Percentiles rank a stretch among this genome's conserved stretches.
Conservation (phyloP, 169 alveolate species). For the Eimeria tenella region DNA sequence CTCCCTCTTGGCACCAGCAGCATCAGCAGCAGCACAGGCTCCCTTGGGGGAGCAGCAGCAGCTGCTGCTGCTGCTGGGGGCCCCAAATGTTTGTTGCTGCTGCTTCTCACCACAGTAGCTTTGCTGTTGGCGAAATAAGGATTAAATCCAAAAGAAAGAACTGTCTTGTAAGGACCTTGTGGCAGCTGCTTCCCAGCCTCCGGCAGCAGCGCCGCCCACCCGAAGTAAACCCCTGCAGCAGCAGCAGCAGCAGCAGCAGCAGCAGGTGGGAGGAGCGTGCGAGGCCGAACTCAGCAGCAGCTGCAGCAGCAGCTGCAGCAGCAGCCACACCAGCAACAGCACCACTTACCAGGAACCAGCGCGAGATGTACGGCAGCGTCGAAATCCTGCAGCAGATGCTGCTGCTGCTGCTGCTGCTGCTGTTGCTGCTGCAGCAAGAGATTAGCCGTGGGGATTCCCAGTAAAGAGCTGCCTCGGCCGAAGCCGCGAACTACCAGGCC, state of each 20-base stretch:
- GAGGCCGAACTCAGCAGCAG: not conserved
- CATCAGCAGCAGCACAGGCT: too few species aligned
- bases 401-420: not conserved
- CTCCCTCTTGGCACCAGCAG: too few species aligned
- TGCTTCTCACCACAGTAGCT: constrained; percentile 59
- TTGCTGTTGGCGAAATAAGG: constrained; percentile 76
- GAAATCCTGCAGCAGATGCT: not conserved
- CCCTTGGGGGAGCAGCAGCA: too few species aligned
- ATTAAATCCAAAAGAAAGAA: constrained; percentile 75
- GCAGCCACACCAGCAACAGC: not conserved
- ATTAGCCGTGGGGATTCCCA: constrained; percentile 76
- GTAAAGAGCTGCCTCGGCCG: constrained; percentile 64
- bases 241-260: not conserved
- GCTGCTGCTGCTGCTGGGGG: too few species aligned
- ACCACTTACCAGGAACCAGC: not conserved
- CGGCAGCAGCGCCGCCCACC: constrained; percentile 49
- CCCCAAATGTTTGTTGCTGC: too few species aligned
- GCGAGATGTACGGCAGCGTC: not conserved
- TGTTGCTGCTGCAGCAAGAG: constrained; percentile 9
- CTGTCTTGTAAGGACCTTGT: constrained; percentile 32
- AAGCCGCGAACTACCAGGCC: constrained; percentile 69
- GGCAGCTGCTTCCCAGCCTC: not conserved
- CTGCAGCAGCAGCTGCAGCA: not conserved
- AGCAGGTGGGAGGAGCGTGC: not conserved
- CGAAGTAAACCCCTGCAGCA: constrained; percentile 70